phyloP scores from a whole-genome alignment of 2,329 filamentous ascomycete species.

The Alternaria ethzedia region DNA sequence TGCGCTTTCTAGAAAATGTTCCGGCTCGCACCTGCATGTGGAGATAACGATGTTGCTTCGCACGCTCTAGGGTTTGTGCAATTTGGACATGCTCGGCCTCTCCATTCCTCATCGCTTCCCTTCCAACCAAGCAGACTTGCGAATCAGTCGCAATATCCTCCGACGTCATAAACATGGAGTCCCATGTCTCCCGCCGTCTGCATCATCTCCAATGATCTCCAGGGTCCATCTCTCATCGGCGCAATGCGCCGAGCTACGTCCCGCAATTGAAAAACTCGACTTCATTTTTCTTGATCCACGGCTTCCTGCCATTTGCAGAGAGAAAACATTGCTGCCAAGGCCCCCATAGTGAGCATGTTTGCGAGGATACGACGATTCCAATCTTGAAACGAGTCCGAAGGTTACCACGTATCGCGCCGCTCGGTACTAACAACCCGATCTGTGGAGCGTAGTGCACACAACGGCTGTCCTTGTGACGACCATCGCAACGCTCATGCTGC shows the following conservation, averaged over 20 bases:
- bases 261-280: constrained; percentile 1
- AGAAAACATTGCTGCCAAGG: constrained; percentile 8
- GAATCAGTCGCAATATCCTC: constrained; percentile 1
- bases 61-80: constrained; percentile 2
- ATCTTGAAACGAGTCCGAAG: constrained; percentile 5
- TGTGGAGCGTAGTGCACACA: constrained; percentile 22
- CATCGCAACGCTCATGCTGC: constrained; percentile 5
- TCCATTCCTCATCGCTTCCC: neutral
- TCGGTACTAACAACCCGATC: constrained; percentile 18
- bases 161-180: constrained; percentile 23
- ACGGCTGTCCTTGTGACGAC: constrained; percentile 17
- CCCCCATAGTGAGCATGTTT: constrained; percentile 12
- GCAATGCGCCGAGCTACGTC: constrained; percentile 5
- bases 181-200: constrained; percentile 15
- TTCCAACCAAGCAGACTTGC: neutral
- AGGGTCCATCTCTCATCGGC: constrained; percentile 13
- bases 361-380: constrained; percentile 11
- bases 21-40: constrained; percentile 8
- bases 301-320: constrained; percentile 3
- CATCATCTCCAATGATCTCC: constrained; percentile 22
- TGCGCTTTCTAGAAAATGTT: constrained; percentile 1
- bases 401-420: constrained; percentile 16
- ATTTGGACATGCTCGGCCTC: constrained; percentile 17
- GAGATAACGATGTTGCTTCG: constrained; percentile 1
- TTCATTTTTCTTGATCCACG: constrained; percentile 20